Conservation (phyloP, 768 basidiomycete species). For the Lactarius trivialis region DNA sequence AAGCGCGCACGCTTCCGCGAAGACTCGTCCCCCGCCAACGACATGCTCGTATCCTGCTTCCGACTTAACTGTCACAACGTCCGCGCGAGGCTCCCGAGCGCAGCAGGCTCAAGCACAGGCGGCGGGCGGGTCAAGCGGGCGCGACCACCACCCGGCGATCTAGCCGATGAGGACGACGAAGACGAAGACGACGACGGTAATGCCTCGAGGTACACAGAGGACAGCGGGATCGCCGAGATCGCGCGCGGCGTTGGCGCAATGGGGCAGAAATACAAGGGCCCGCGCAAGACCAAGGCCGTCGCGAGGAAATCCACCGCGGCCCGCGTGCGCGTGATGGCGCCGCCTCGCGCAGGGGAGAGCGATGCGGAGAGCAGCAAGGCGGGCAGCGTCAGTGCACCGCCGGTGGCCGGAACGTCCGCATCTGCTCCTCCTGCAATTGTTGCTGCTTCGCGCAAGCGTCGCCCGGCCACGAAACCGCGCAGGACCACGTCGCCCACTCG, state of each 20-base stretch:
- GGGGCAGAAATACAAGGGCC: slow-evolving; percentile 13
- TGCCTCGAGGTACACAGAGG: slow-evolving; percentile 26
- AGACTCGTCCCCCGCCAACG: slow-evolving; percentile 60
- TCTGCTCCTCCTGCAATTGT: background rate
- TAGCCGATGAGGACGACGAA: slow-evolving; percentile 18
- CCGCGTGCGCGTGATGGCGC: slow-evolving; percentile 1
- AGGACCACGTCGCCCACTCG: background rate
- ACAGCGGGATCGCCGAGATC: slow-evolving; percentile 32
- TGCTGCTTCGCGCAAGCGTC: slow-evolving; percentile 2
- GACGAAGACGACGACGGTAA: slow-evolving; percentile 28
- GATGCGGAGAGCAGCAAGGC: slow-evolving; percentile 9
- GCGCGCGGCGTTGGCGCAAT: slow-evolving; percentile 21
- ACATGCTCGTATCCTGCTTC: slow-evolving; percentile 61
- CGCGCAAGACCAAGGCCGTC: slow-evolving; percentile 23
- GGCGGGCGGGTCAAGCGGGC: slow-evolving; percentile 27
- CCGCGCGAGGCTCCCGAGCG: slow-evolving; percentile 24
- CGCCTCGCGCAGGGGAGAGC: background rate
- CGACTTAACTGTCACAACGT: slow-evolving; percentile 48
- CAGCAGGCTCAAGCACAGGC: slow-evolving; percentile 19
- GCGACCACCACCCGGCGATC: slow-evolving; percentile 18
- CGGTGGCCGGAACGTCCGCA: background rate
- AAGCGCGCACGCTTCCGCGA: slow-evolving; percentile 76
- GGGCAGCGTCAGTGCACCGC: background rate
- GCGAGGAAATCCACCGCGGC: slow-evolving; percentile 8
- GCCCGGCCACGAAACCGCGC: background rate